Conservation (phyloP, 2,329 filamentous ascomycete species). For the Drechslerella coelobrocha region DNA sequence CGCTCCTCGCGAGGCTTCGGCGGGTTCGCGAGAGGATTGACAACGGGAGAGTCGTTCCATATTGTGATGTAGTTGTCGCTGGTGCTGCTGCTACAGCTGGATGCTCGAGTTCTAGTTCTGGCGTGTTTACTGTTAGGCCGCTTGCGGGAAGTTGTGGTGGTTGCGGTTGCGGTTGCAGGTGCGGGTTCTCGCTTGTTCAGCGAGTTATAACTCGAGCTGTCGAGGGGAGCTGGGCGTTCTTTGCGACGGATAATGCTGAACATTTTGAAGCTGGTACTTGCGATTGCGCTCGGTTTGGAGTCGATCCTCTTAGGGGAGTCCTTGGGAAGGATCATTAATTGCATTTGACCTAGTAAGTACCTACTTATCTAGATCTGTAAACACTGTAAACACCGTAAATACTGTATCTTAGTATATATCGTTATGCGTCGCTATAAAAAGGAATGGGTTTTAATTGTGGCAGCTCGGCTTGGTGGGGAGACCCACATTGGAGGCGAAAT, state of each 20-base stretch:
- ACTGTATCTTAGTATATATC: no score
- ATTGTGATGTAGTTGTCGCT: constrained; percentile 16
- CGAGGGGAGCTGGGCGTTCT: constrained; percentile 7
- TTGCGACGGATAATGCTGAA: constrained; percentile 39
- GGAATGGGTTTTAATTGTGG: no score
- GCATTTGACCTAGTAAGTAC: neutral
- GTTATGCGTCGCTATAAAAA: no score
- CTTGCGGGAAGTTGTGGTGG: neutral
- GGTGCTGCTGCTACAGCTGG: constrained; percentile 5
- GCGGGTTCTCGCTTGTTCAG: neutral
- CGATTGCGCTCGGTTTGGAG: constrained; percentile 3
- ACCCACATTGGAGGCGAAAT: neutral
- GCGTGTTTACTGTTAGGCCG: neutral
- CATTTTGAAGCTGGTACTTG: constrained; percentile 31
- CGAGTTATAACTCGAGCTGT: no score
- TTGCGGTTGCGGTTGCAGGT: neutral
- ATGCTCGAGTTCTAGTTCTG: neutral
- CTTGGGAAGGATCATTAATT: constrained; percentile 7
- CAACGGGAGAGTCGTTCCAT: constrained; percentile 44
- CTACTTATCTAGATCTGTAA: neutral
- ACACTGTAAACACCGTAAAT: neutral
- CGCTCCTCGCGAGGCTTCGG: constrained; percentile 32
- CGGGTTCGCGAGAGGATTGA: constrained; percentile 31
- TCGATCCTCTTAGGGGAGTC: neutral
- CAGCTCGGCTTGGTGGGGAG: no score